phyloP scores from a whole-genome alignment of 805 yeast species.

The Hemisphaericaspora nanyangensis region DNA sequence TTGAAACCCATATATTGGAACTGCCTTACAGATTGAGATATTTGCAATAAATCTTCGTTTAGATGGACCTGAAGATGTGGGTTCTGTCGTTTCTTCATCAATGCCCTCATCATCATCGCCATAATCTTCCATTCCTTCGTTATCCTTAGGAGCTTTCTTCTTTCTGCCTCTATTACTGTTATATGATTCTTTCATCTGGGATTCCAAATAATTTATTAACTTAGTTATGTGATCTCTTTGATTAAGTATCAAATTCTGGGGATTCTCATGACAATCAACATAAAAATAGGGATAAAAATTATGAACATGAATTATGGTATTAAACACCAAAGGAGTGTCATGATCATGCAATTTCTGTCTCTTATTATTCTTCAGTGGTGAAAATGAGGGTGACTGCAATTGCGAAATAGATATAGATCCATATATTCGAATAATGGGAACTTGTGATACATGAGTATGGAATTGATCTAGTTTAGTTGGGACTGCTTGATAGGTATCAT shows the following conservation, averaged over 20 bases:
- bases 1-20: constrained; percentile 82
- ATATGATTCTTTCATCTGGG: constrained; percentile 36
- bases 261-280: constrained; percentile 52
- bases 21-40: constrained; percentile 63
- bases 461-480: constrained; percentile 54
- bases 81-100: constrained; percentile 5
- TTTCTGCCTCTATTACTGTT: constrained; percentile 14
- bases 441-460: constrained; percentile 40
- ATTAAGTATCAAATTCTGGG: constrained; percentile 7
- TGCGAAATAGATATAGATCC: constrained; percentile 64
- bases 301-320: constrained; percentile 64
- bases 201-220: constrained; percentile 45
- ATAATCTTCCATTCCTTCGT: constrained; percentile 1
- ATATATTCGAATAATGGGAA: constrained; percentile 75
- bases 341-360: constrained; percentile 1
- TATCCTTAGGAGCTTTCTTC: constrained; percentile 1
- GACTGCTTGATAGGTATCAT: constrained; percentile 60
- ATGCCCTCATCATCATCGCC: constrained; percentile 9
- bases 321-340: constrained; percentile 16
- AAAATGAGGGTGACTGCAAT: constrained; percentile 13
- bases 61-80: not conserved
- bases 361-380: constrained; percentile 6
- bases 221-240: constrained; percentile 19
- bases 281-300: constrained; percentile 81
- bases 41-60: constrained; percentile 49